Base-by-base conservation (phyloP, 495 filamentous ascomycete species). In the Penicillium bialowiezense region DNA sequence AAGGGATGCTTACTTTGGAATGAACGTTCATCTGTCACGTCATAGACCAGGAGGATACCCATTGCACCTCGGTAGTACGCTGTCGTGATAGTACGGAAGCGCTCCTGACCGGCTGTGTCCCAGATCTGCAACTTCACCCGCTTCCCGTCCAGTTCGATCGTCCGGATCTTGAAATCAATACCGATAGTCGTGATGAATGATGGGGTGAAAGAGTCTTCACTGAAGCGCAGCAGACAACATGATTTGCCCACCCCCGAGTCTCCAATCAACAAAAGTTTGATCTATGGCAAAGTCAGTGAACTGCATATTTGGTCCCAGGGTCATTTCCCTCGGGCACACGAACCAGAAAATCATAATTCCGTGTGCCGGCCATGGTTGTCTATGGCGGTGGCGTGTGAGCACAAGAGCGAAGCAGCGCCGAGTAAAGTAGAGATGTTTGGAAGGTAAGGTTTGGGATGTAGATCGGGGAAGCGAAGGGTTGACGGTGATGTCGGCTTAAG, bases 111-210 rank as follows among this genome's bases (percentile, higher is more conserved):
- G 49, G 93, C 93, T 14, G 93, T 98, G 63, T 98, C 93, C 93
- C 93, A 98, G 67, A 98, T 98, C 75, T 98, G 93, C 64, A 98
- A 75, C 77, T 98, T 98, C 50, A 98, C 92, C 41, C 92, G 78
- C 83, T 98, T 98, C 54, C 92, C 91, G 64, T 98, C 93, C 51
- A 98, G 73, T 72, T 98, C 93, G 72, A 98, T 98, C 48, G 93
- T 98, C 39, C 93, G 83, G 59, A 98, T 98, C 79, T 98, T 98
- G 77, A 98, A 98, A 71, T 99, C 93, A 74, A 99, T 99, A 48
- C 93, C 93, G 70, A 99, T 97, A 41, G 93, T 98, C 21, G 93
- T 97, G 75, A 98, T 98, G 77, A 97, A 98, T 52, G 91, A 96
- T 28, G 93, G 93, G 24, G 77, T 98, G 75, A 98, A 98, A 9